Evolutionary conservation across 345 rosid genomes (phyloP).

Genomic region (Citrus maxima): DNA sequence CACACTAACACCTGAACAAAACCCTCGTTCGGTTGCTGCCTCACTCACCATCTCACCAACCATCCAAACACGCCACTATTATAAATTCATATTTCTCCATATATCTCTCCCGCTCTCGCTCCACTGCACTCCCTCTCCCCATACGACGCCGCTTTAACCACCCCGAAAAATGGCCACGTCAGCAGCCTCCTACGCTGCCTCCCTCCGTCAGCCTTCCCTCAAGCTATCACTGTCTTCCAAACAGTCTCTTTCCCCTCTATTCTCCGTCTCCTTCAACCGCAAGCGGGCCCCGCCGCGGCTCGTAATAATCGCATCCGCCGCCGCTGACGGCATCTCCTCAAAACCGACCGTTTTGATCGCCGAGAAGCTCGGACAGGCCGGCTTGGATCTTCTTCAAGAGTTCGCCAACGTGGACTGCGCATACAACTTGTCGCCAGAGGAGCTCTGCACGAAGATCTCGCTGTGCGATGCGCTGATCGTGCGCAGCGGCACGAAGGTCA

Average conservation of each 20-base stretch:
- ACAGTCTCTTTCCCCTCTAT: conserved; percentile 23
- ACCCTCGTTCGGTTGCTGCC: not conserved
- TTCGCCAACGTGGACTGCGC: conserved; percentile 78
- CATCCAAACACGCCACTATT: not conserved
- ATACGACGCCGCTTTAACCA: not conserved
- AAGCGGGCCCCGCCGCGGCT: conserved; percentile 21
- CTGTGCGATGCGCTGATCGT: conserved; percentile 84
- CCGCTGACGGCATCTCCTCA: conserved; percentile 32
- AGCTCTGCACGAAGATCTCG: conserved; percentile 89
- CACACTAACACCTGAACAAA: not conserved
- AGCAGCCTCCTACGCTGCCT: not conserved
- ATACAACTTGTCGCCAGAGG: conserved; percentile 78
- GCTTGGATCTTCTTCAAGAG: conserved; percentile 51
- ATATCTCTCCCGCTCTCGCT: conserved; percentile 3
- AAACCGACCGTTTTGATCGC: conserved; percentile 82
- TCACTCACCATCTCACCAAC: not conserved
- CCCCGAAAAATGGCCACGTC: conserved; percentile 25
- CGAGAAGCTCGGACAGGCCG: conserved; percentile 84
- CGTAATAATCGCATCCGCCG: conserved; percentile 23
- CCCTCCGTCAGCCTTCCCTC: conserved; percentile 29
- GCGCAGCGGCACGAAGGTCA: conserved; percentile 78
- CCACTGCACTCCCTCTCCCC: not conserved
- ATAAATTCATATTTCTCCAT: conserved; percentile 7
- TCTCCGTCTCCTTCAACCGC: conserved; percentile 22
- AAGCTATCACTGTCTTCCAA: conserved; percentile 29